A percentile compares a stretch with the other conserved stretches of the same genome.
These are phyloP conservation scores for Selaginella tamariscina DNA, from an alignment of 75 land plant species.

Conservation along the genomic window DNA sequence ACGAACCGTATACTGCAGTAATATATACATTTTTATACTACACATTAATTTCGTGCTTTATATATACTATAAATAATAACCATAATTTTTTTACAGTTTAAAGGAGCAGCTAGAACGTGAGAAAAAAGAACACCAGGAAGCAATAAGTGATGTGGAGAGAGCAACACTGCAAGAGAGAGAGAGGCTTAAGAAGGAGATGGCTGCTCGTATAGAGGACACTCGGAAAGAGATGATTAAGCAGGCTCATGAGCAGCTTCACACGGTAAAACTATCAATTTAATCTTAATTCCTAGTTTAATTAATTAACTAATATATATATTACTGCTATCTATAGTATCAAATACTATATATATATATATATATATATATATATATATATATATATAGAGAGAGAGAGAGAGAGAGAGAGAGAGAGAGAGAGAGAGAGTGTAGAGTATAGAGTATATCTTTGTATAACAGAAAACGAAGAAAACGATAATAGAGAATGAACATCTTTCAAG, in stretches of 20 bases:
- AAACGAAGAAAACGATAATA: slow-evolving; percentile 31
- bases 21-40: no score
- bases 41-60: neutral
- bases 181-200: slow-evolving; percentile 27
- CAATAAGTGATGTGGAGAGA: slow-evolving; percentile 25
- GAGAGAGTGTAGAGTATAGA: neutral
- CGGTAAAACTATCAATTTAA: no score
- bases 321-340: neutral
- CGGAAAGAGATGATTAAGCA: slow-evolving; percentile 20
- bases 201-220: slow-evolving; percentile 25
- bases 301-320: neutral
- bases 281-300: no score
- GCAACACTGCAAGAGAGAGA: slow-evolving; percentile 20
- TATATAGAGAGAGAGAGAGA: no score
- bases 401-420: neutral
- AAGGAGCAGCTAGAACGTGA: slow-evolving; percentile 20
- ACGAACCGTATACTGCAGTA: neutral
- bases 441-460: slow-evolving; percentile 15
- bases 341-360: neutral
- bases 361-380: neutral
- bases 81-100: slow-evolving; percentile 7
- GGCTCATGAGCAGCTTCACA: slow-evolving; percentile 28
- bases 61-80: neutral
- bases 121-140: slow-evolving; percentile 20
- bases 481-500: slow-evolving; percentile 28